Base-by-base conservation (phyloP, 2,329 filamentous ascomycete genomes). In the Ambrosiella xylebori region DNA sequence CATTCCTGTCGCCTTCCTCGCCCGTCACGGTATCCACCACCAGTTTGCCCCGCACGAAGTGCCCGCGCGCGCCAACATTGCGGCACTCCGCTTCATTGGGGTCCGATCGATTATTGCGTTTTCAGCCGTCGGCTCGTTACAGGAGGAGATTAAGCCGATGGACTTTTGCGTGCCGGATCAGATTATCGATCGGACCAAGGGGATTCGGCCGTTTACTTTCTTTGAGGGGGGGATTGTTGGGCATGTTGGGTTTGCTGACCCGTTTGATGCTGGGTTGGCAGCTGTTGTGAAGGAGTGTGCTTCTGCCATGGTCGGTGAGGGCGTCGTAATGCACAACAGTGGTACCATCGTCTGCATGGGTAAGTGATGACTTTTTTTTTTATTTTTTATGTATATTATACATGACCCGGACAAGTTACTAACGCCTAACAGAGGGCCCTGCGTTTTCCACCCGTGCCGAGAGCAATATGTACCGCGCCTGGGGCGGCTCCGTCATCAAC, bases 111-210 rank as follows among this genome's bases (percentile, higher is more conserved):
- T 97, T 69, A 87, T 98, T 68, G 89, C 91, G 63, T 98, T 98
- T 75, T 91, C 85, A 63, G 93, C 93, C 54, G 93, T 98, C 59
- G 93, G 93, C 62, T 91, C 85, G 66, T 75, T 98, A 68, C 88
- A 86, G 68, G 93, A 96, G 74, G 81, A 88, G 67, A 91, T 98
- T 70, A 88, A 86, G 72, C 93, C 93, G 49, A 85, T 93, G 73
- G 93, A 98, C 75, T 98, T 98, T 70, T 87, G 97, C 56, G 79
- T 98, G 11, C 93, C 91, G 0, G 89, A 96, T 72, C 93, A 98
- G 75, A 80, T 95, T 69, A 96, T 97, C 68, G 93, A 98, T 74
- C 87, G 91, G 62, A 97, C 91, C 64, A 97, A 96, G 79, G 93
- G 91, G 57, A 77, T 95, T 62, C 79, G 93, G 7, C 89, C 91